Conservation (phyloP, 1,284 basidiomycete species). For the Rhodotorula sp. region DNA sequence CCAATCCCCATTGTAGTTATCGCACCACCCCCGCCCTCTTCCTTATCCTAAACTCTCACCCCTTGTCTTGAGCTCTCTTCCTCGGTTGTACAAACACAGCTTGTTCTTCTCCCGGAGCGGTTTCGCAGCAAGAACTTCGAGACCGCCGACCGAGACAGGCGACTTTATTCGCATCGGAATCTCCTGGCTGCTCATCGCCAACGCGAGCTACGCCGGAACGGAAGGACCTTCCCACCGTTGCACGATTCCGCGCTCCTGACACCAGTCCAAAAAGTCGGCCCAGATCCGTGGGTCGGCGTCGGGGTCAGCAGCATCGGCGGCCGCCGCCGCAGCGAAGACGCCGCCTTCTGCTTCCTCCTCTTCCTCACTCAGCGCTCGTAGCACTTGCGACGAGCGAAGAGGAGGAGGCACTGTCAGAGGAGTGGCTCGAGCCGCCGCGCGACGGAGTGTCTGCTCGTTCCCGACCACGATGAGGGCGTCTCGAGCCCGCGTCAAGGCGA, state of each 20-base stretch:
- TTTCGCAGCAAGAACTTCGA: not conserved
- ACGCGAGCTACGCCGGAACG: not conserved
- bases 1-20: too few species aligned
- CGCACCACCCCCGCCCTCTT: too few species aligned
- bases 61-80: not conserved
- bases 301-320: slow-evolving; percentile 1
- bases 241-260: slow-evolving; percentile 22
- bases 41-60: too few species aligned
- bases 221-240: not conserved
- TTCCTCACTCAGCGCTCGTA: too few species aligned
- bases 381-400: not conserved
- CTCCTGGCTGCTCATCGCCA: not conserved
- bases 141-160: not conserved
- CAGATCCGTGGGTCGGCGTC: slow-evolving; percentile 31
- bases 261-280: slow-evolving; percentile 29
- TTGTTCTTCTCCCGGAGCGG: not conserved
- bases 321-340: not conserved
- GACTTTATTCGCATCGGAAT: not conserved
- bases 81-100: slow-evolving; percentile 2
- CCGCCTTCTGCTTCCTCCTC: not conserved
- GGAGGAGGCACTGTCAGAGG: too few species aligned
- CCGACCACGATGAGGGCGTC: slow-evolving; percentile 65
- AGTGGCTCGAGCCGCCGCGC: slow-evolving; percentile 9
- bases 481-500: slow-evolving; percentile 70
- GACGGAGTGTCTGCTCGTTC: slow-evolving; percentile 59